Evolutionary conservation across 345 rosid genomes (phyloP), one percentile per base, ranked within the genome.

Genomic region (Gossypium anomalum): DNA sequence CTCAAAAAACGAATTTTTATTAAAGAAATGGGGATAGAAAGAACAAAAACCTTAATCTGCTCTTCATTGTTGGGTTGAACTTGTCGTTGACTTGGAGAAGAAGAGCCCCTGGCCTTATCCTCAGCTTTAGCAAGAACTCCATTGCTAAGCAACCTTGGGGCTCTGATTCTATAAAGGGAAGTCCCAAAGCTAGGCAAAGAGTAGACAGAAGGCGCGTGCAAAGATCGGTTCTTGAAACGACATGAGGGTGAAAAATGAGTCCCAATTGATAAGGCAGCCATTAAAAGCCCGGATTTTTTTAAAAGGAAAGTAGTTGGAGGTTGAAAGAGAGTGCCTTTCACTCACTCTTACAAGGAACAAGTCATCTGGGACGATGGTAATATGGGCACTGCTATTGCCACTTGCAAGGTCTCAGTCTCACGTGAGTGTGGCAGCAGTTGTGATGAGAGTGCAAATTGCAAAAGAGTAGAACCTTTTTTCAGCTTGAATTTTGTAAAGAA

Each of bases 81-180:
- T 71, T 85, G 74, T 23, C 41, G 75, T 59, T 81, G 82, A 66
- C 57, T 56, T 49, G 84, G 47, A 62, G 91, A 73, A 58, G 91
- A 79, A 55, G 86, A 77, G 23, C 67, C 85, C 67, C 77, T 81
- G n/a, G 90, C 89, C 84, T 87, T 84, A 78, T 92, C 90, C 85
- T 92, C 97, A 47, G 94, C 94, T 77, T 90, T 85, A 44, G 83
- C 88, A 68, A 88, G 89, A 76, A 89, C 80, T 44, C 78, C 74
- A 76, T 78, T 72, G 16, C 84, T 78, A 23, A 78, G 79, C 47
- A 82, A 77, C 51, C 89, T 88, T 38, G 89, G 80, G 75, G 68
- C 69, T 83, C 83, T 77, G 45, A 82, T 67, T 78, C 86, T 80
- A 72, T 72, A 82, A 20, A 65, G n/a, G 60, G 81, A 74, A 41